A percentile compares a stretch with the other conserved stretches of the same genome.
Evolutionary conservation across 2,329 filamentous ascomycete species (phyloP).

Genomic region (Sporothrix curviconia): DNA sequence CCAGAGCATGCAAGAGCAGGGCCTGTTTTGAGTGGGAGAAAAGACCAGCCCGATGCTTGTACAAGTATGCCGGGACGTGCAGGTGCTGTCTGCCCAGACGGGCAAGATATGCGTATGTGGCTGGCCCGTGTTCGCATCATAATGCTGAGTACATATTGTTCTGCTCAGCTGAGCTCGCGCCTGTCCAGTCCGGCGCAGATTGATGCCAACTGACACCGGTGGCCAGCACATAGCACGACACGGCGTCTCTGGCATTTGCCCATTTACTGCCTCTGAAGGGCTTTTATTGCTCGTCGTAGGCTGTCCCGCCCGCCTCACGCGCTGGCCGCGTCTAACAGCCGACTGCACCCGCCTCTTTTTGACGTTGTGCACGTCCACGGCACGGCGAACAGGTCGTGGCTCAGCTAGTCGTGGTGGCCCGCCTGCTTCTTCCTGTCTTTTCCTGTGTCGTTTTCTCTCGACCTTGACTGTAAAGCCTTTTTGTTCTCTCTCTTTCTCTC

Average conservation of each 20-base stretch:
- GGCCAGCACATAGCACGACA: not conserved
- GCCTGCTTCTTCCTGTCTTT: not conserved
- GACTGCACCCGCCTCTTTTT: not conserved
- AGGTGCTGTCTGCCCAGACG: too few relatives aligned
- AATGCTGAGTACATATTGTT: too few relatives aligned
- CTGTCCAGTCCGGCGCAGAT: too few relatives aligned
- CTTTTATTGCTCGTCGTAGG: not conserved
- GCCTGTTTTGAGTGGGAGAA: too few relatives aligned
- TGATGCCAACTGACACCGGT: not conserved
- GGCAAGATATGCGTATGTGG: too few relatives aligned
- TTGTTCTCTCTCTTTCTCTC: not conserved
- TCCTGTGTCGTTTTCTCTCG: not conserved
- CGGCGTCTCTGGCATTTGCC: not conserved
- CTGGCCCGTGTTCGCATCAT: too few relatives aligned
- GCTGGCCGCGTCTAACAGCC: conserved; percentile 9
- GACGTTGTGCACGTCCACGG: conserved; percentile 10
- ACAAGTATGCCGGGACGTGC: conserved; percentile 6
- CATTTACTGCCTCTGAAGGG: not conserved
- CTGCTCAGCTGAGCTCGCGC: too few relatives aligned
- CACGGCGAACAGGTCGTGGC: conserved; percentile 5
- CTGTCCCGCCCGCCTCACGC: not conserved
- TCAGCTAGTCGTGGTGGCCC: not conserved
- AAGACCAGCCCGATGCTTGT: too few relatives aligned
- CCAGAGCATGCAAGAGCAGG: too few relatives aligned
- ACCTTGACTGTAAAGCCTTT: too few relatives aligned